Base-by-base conservation (phyloP, 2,329 filamentous ascomycete species). In the Alternaria gaisen region DNA sequence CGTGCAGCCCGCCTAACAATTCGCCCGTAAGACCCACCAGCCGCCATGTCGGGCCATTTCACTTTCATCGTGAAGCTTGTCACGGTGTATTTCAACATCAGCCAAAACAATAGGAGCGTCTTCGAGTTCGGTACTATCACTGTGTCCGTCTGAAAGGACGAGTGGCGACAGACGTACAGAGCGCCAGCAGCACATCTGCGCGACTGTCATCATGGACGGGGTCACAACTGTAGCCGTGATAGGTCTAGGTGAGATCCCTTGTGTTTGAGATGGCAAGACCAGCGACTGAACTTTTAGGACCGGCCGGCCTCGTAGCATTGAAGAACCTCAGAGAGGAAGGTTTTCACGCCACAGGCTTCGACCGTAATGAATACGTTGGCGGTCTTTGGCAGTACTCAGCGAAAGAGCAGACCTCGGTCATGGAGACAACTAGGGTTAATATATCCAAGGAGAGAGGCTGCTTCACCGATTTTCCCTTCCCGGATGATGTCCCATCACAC, bases 391-490 rank as follows among this genome's bases (percentile, higher is more conserved):
- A 69, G 26, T 71, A 65, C 32, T 69, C 68, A 0, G 55, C 61
- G 18, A 48, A 66, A 32, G 64, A 72, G n/a, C 63, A 66, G 46
- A 69, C 67, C 0, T 72, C 69, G 10, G 69, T 72, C 3, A 48
- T 72, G 30, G 42, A 61, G 11, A 69, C 48, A 10, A 72, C 69
- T 1, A 53, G 65, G 5, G 66, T 66, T 4, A 72, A 72, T 36
- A 60, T 69, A 9, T 72, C 69, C 5, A 72, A 66, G 53, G 64
- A 72, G 28, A 56, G 67, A 61, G 62, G 66, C 2, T 72, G 68
- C 42, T 72, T 72, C 24, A 67, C 67, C 3, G 70, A 72, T 28
- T 72, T 64, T 30, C 69, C 67, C 0, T 72, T 56, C 26, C 55
- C 65, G 3, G 56, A 55, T 63, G 57, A 58, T 24, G 20, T 68